Percentiles rank a stretch among this genome's conserved stretches.
These are phyloP conservation scores for Irpex sp. DNA, from an alignment of 1,284 basidiomycete species.

Conservation along the genomic window DNA sequence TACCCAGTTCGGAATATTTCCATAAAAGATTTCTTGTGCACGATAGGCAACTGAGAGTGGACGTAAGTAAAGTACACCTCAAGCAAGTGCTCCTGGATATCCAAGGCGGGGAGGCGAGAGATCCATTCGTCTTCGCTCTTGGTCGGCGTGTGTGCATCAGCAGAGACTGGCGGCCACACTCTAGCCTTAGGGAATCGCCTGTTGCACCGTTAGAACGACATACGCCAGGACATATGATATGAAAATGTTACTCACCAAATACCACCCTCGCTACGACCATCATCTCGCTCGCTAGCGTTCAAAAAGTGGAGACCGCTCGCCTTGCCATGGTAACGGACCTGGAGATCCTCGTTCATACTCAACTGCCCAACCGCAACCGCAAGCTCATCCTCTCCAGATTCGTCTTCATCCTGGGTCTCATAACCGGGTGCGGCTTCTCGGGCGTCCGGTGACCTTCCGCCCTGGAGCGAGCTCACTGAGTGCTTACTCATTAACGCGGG, in stretches of 20 bases:
- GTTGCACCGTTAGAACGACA: background rate
- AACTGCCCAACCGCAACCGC: slow-evolving; percentile 78
- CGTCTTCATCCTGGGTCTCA: slow-evolving; percentile 38
- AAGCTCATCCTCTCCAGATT: slow-evolving; percentile 49
- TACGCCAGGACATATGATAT: background rate
- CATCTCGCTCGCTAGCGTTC: slow-evolving; percentile 53
- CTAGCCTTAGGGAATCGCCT: slow-evolving; percentile 81
- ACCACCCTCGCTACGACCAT: slow-evolving; percentile 70
- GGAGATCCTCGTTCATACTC: slow-evolving; percentile 78
- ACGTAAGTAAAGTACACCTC: slow-evolving; percentile 78
- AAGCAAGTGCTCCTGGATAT: slow-evolving; percentile 65
- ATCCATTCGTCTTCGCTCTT: slow-evolving; percentile 36
- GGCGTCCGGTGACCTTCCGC: slow-evolving; percentile 13
- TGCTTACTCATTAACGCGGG: slow-evolving; percentile 12
- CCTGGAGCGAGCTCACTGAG: slow-evolving; percentile 8
- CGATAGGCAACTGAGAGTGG: slow-evolving; percentile 68
- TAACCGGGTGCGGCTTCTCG: slow-evolving; percentile 28
- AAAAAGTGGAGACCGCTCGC: slow-evolving; percentile 78
- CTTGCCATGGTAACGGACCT: slow-evolving; percentile 78
- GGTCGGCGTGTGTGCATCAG: slow-evolving; percentile 26
- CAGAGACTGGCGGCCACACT: slow-evolving; percentile 72
- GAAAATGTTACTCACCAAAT: slow-evolving; percentile 56
- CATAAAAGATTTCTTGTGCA: slow-evolving; percentile 70
- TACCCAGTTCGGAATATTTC: slow-evolving; percentile 47
- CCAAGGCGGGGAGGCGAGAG: slow-evolving; percentile 46